phyloP scores from a whole-genome alignment of 2,329 filamentous ascomycete genomes.

The Phoma herbarum region DNA sequence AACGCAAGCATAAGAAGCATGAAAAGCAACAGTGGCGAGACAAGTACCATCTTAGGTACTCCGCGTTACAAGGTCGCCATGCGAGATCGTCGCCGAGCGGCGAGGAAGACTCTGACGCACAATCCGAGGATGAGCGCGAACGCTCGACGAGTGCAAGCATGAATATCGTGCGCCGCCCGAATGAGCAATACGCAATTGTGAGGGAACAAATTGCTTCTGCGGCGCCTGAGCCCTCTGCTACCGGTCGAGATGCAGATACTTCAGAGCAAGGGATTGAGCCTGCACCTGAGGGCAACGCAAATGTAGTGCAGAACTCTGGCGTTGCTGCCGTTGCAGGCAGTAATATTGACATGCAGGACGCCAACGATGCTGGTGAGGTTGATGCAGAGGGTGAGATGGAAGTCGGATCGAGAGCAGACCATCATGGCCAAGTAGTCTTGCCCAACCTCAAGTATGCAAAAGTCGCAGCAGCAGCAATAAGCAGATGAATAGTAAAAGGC shows the following conservation, averaged over 20 bases:
- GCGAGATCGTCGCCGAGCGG: background rate
- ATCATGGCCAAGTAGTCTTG: background rate
- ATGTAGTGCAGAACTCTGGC: slow-evolving; percentile 3
- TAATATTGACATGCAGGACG: slow-evolving; percentile 28
- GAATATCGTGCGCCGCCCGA: slow-evolving; percentile 30
- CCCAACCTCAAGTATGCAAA: background rate
- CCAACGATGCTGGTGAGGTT: slow-evolving; percentile 20
- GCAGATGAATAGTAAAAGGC: background rate
- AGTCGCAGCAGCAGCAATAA: no score
- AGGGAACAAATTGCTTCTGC: slow-evolving; percentile 10
- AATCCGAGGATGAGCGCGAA: slow-evolving; percentile 1
- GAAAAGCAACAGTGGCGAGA: slow-evolving; percentile 37
- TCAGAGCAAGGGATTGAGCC: background rate
- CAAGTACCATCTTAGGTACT: slow-evolving; percentile 32
- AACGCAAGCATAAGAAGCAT: slow-evolving; percentile 33
- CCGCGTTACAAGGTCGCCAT: slow-evolving; percentile 19
- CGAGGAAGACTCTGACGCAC: slow-evolving; percentile 4
- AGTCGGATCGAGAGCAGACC: background rate
- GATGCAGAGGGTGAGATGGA: slow-evolving; percentile 40
- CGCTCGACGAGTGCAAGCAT: slow-evolving; percentile 6
- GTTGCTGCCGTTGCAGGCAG: background rate
- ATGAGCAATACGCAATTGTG: slow-evolving; percentile 33
- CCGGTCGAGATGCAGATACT: background rate
- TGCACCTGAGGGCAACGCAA: background rate
- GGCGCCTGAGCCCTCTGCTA: slow-evolving; percentile 5